Conservation (phyloP, 345 rosid species). For the Murraya paniculata region DNA sequence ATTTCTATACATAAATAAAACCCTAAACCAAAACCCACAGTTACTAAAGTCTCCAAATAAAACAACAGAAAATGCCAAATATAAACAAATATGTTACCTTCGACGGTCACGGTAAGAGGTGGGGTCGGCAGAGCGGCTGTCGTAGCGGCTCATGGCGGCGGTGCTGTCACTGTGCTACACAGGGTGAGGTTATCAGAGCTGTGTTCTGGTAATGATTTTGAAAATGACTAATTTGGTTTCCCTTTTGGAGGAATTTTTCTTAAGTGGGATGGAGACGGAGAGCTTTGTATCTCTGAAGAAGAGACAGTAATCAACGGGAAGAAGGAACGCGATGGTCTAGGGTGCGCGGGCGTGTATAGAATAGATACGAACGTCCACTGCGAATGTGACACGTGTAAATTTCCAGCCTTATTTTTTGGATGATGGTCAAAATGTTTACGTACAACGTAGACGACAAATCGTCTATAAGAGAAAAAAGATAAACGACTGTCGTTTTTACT, state of each 20-base stretch:
- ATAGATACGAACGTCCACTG: not conserved
- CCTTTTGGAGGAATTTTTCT: not conserved
- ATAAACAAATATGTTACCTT: slow-evolving; percentile 43
- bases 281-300: not conserved
- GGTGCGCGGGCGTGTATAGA: not conserved
- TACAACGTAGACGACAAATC: no score
- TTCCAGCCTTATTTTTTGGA: no score
- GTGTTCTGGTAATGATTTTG: not conserved
- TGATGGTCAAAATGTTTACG: no score
- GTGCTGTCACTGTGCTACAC: not conserved
- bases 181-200: slow-evolving; percentile 11
- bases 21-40: slow-evolving; percentile 10
- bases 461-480: no score
- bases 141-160: slow-evolving; percentile 82
- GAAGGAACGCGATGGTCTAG: not conserved
- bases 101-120: slow-evolving; percentile 88
- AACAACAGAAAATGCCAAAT: not conserved
- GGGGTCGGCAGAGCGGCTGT: slow-evolving; percentile 89
- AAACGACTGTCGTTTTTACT: no score
- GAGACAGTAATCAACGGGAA: not conserved
- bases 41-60: not conserved
- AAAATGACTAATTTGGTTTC: not conserved
- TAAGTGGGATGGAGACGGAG: not conserved
- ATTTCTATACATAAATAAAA: not conserved
- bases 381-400: not conserved